phyloP scores from a whole-genome alignment of 768 basidiomycete species.

The Antrodiella citrinella region DNA sequence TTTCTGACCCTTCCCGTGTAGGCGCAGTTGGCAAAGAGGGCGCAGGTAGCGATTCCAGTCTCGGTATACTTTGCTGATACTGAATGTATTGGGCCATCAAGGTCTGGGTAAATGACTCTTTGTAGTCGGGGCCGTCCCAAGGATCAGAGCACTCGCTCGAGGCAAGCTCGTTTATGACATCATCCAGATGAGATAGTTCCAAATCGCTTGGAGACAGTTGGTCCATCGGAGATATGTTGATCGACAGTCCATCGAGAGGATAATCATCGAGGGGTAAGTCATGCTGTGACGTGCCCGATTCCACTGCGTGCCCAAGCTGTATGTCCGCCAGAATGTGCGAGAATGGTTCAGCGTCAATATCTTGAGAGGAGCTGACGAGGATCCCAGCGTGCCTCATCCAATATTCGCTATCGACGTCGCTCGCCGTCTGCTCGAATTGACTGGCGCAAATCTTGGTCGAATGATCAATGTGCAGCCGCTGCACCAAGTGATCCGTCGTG shows the following conservation, averaged over 20 bases:
- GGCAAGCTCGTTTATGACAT: neutral
- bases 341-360: constrained; percentile 1
- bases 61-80: constrained; percentile 17
- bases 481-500: neutral
- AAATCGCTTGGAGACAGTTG: neutral
- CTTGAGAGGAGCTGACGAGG: constrained; percentile 3
- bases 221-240: neutral
- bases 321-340: neutral
- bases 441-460: neutral
- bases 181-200: neutral
- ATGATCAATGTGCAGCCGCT: neutral
- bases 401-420: neutral
- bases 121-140: neutral
- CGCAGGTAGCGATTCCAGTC: constrained; percentile 10
- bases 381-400: constrained; percentile 1
- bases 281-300: neutral
- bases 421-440: neutral
- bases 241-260: neutral
- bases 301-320: neutral
- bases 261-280: neutral
- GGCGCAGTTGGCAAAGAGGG: neutral
- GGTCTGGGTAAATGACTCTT: constrained; percentile 22
- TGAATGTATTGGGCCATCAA: constrained; percentile 38
- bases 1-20: constrained; percentile 24
- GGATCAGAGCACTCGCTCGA: neutral